Conservation (phyloP, 257 asterid species). For the Solanum paucissectum region DNA sequence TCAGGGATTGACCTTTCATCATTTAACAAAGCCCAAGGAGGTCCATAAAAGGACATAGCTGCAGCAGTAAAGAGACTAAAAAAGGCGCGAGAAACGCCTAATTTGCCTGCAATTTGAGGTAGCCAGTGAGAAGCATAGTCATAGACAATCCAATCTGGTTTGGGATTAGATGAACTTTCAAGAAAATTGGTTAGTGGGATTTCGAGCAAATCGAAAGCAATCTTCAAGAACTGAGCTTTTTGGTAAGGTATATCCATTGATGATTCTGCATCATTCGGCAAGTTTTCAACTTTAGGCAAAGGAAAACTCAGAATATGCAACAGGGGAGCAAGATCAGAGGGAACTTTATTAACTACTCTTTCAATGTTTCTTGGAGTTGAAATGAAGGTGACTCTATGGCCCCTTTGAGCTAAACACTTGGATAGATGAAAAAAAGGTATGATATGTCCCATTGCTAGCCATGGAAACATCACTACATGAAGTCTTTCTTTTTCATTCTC, state of each 20-base stretch:
- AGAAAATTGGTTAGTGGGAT: slow-evolving; percentile 40
- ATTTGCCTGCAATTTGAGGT: slow-evolving; percentile 32
- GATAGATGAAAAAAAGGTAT: slow-evolving; percentile 59
- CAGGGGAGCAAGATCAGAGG: slow-evolving; percentile 32
- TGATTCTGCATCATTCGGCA: slow-evolving; percentile 61
- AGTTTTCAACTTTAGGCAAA: slow-evolving; percentile 35
- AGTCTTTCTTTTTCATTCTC: slow-evolving; percentile 26
- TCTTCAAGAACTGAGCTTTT: slow-evolving; percentile 56
- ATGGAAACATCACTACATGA: slow-evolving; percentile 82
- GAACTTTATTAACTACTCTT: slow-evolving; percentile 40
- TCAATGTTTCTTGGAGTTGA: slow-evolving; percentile 72
- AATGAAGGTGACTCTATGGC: slow-evolving; percentile 63
- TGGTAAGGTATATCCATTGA: slow-evolving; percentile 76
- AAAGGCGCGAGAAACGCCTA: slow-evolving; percentile 30
- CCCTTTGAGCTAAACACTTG: slow-evolving; percentile 45
- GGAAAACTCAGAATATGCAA: slow-evolving; percentile 36
- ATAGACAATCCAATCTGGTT: slow-evolving; percentile 68
- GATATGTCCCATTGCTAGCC: slow-evolving; percentile 90
- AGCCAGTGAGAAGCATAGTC: slow-evolving; percentile 87
- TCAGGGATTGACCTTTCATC: slow-evolving; percentile 33
- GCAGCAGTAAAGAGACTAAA: slow-evolving; percentile 78
- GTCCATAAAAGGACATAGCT: slow-evolving; percentile 54
- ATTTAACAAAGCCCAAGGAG: slow-evolving; percentile 31
- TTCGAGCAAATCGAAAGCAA: slow-evolving; percentile 60
- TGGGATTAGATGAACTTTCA: slow-evolving; percentile 26